These are phyloP conservation scores for Eucalyptus lansdowneana DNA, from an alignment of 345 rosid species.

Conservation along the genomic window DNA sequence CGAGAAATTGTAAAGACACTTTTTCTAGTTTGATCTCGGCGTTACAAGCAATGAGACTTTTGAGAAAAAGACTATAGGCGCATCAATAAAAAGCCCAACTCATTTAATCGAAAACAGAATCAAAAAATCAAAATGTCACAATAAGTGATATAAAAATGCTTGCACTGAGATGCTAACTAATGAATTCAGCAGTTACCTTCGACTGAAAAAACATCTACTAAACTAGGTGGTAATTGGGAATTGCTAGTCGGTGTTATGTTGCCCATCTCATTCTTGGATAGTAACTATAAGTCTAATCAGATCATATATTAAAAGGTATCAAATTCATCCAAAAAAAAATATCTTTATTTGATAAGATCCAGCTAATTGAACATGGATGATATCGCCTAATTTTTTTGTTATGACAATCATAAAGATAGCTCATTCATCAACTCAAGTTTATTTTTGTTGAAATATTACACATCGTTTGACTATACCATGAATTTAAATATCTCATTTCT, in stretches of 20 bases:
- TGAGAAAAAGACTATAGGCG: fast-evolving
- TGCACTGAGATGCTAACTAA: neutral
- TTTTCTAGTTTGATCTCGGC: too few relatives aligned
- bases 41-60: too few relatives aligned
- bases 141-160: too few relatives aligned
- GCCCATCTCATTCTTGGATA: neutral
- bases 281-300: neutral
- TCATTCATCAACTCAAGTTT: neutral
- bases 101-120: too few relatives aligned
- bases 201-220: neutral
- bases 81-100: too few relatives aligned
- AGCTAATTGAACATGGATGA: neutral
- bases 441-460: too few relatives aligned
- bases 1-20: too few relatives aligned
- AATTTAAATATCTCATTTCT: neutral
- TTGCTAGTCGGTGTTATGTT: neutral
- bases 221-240: neutral
- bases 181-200: neutral
- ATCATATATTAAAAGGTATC: neutral
- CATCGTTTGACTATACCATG: neutral
- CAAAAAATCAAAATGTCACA: too few relatives aligned
- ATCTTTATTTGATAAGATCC: neutral
- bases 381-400: too few relatives aligned
- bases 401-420: neutral
- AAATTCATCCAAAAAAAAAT: neutral